These are phyloP conservation scores for Shiraia sp. DNA, from an alignment of 2,329 filamentous ascomycete genomes.

Conservation along the genomic window DNA sequence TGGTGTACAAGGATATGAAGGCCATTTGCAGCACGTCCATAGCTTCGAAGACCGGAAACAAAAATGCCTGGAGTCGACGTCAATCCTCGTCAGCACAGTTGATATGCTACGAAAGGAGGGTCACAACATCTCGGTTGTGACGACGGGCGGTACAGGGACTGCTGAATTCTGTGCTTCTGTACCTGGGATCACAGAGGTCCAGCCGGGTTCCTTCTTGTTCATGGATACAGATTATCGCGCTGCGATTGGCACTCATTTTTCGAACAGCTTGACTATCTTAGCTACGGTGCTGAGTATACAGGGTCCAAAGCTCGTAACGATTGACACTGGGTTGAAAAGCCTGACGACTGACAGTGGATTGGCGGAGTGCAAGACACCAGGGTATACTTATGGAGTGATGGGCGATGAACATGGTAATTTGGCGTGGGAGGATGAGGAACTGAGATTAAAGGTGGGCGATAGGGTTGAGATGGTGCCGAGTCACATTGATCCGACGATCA, in stretches of 20 bases:
- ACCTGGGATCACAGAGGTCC: slow-evolving; percentile 57
- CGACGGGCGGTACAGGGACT: slow-evolving; percentile 58
- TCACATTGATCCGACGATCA: slow-evolving; percentile 60
- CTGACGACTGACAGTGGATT: slow-evolving; percentile 58
- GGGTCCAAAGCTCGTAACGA: slow-evolving; percentile 50
- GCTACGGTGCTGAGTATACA: slow-evolving; percentile 56
- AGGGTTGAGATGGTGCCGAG: slow-evolving; percentile 58
- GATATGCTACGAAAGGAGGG: slow-evolving; percentile 48
- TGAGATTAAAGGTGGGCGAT: slow-evolving; percentile 50
- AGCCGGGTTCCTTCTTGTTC: slow-evolving; percentile 60
- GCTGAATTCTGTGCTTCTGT: slow-evolving; percentile 58
- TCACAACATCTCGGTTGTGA: slow-evolving; percentile 54
- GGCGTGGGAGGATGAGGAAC: slow-evolving; percentile 48
- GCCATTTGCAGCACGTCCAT: slow-evolving; percentile 58
- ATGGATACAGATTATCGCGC: slow-evolving; percentile 63
- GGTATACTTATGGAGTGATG: slow-evolving; percentile 51
- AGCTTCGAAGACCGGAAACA: slow-evolving; percentile 47
- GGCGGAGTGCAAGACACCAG: slow-evolving; percentile 50
- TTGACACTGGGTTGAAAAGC: slow-evolving; percentile 56
- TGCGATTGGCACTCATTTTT: slow-evolving; percentile 55
- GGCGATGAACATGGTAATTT: slow-evolving; percentile 57
- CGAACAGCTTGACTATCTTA: slow-evolving; percentile 54
- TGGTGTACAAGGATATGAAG: slow-evolving; percentile 59
- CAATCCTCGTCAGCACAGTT: slow-evolving; percentile 50
- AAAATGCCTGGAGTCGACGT: slow-evolving; percentile 53